Evolutionary conservation across 1,139 yeast genomes (phyloP), one percentile per base, ranked within the genome.

Genomic region (Nakaseomyces glabratus): DNA sequence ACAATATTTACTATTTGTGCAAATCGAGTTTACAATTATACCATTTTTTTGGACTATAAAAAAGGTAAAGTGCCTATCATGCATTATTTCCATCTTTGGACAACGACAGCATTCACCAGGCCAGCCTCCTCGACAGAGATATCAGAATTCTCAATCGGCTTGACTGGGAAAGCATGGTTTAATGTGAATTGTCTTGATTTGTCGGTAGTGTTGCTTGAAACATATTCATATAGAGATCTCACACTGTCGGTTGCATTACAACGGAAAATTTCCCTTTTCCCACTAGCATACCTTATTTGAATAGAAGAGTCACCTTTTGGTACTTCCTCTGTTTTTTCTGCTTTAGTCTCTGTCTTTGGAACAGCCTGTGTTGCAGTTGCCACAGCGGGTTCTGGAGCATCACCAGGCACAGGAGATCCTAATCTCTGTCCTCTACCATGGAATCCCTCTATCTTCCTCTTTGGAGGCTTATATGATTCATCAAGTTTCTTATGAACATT

Each of bases 391-490:
- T 29, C 24, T 6, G 31, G 22, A n/a, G 35, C 26, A 37, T 79
- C 88, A 1, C 90, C 84, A 0, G 93, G 90, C 8, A 84, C 81
- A 1, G 93, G 93, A 1, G 90, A 77, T 1, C 99, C 99, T 38
- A 90, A 66, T 47, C 97, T 69, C 40, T 79, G 80, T n/a, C 99
- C 98, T 2, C 63, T 54, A 4, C 98, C 97, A 18, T 60, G 64
- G 55, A 82, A 88, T 0, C 95, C 95, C 4, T 76, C 85, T 6
- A 63, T 52, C 53, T 71, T 62, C 38, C 71, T 68, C 61, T 77
- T 80, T 21, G 94, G 88, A 8, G 93, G 79, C 28, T 55, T 62
- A 61, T 73, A 90, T 35, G 82, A 85, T 56, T 88, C 95, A 39
- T 85, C 94, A 32, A 82, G 63, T 49, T 79, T 78, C 51, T 79